Conservation (phyloP, 441 rosid genomes). For the Theobroma grandiflorum region DNA sequence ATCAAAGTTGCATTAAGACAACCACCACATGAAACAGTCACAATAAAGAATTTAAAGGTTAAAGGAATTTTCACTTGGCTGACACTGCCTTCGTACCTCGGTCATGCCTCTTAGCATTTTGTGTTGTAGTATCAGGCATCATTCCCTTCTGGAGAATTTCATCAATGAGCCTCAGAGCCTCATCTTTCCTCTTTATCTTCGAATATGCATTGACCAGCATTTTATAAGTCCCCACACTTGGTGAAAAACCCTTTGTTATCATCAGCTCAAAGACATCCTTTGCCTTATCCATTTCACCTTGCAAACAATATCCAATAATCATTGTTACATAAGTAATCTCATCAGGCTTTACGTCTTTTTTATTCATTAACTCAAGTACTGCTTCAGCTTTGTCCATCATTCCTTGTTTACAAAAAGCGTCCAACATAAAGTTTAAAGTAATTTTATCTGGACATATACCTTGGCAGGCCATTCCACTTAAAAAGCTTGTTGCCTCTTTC, state of each 20-base stretch:
- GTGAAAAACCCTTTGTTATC: background rate
- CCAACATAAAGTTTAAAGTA: background rate
- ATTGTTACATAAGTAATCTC: background rate
- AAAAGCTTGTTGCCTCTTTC: background rate
- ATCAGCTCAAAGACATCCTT: background rate
- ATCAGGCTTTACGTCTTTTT: conserved; percentile 1
- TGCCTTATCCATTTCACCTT: background rate
- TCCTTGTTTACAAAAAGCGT: background rate
- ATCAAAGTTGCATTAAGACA: no score
- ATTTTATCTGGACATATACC: background rate
- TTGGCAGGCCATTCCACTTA: background rate
- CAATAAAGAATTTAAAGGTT: no score
- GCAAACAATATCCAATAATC: conserved; percentile 9
- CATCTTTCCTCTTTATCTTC: background rate
- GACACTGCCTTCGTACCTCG: background rate
- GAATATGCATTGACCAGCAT: background rate
- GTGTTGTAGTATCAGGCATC: background rate
- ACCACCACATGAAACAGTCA: no score
- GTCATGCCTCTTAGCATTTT: background rate
- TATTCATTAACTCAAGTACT: background rate
- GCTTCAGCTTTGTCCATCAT: background rate
- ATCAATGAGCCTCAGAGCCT: background rate
- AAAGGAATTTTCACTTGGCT: no score
- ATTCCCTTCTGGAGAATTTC: background rate
- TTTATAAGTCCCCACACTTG: background rate